phyloP scores from a whole-genome alignment of 257 asterid genomes.

The Jacaranda mimosifolia region DNA sequence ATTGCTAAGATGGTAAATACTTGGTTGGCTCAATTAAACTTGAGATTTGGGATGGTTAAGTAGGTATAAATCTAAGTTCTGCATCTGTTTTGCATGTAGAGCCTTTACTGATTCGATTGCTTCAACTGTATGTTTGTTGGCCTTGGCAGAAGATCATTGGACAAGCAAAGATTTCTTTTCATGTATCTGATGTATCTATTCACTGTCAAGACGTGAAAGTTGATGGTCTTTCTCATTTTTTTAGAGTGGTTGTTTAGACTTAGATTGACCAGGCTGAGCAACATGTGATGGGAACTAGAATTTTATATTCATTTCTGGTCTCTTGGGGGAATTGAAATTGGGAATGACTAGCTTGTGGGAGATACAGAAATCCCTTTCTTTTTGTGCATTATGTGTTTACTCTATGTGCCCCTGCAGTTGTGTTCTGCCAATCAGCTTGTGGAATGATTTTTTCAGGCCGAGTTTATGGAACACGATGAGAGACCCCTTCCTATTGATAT shows the following conservation, averaged over 20 bases:
- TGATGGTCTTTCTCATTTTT: not conserved
- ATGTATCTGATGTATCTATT: not conserved
- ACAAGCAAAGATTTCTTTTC: not conserved
- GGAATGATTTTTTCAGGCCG: slow-evolving; percentile 73
- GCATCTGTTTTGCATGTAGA: slow-evolving; percentile 2
- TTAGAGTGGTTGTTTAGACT: not conserved
- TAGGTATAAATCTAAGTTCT: slow-evolving; percentile 4
- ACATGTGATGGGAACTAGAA: not conserved
- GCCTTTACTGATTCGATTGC: not conserved
- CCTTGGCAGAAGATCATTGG: slow-evolving; percentile 26
- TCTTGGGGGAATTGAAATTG: slow-evolving; percentile 14
- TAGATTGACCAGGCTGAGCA: slow-evolving; percentile 15
- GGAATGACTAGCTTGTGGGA: slow-evolving; percentile 26
- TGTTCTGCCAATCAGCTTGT: slow-evolving; percentile 36
- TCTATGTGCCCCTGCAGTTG: slow-evolving; percentile 29
- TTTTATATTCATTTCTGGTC: slow-evolving; percentile 14
- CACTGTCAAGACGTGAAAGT: not conserved
- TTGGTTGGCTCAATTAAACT: slow-evolving; percentile 8
- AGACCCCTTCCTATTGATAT: slow-evolving; percentile 98
- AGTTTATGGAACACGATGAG: slow-evolving; percentile 99
- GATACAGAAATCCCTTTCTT: slow-evolving; percentile 2
- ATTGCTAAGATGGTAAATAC: slow-evolving; percentile 19
- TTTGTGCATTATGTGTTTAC: slow-evolving; percentile 28
- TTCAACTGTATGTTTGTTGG: slow-evolving; percentile 1
- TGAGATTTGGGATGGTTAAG: not conserved